phyloP scores from a whole-genome alignment of 441 rosid genomes.

The Eruca vesicaria region DNA sequence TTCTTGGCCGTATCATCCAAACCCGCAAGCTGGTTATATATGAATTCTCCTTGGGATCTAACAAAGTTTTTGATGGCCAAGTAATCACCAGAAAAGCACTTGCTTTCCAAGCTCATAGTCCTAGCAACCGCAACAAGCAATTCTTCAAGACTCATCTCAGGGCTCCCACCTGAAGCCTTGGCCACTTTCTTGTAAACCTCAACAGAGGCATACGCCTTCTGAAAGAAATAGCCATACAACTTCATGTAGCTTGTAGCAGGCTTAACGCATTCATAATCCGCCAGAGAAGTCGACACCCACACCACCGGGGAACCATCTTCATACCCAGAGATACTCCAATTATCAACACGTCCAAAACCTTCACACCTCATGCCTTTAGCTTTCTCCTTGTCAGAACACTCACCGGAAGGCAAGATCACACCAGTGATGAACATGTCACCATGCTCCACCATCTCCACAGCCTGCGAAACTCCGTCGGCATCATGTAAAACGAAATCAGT shows the following conservation, averaged over 20 bases:
- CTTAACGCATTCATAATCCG: conserved; percentile 70
- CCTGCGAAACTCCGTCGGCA: conserved; percentile 43
- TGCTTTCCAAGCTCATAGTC: conserved; percentile 53
- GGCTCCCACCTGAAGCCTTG: conserved; percentile 58
- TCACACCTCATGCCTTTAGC: conserved; percentile 50
- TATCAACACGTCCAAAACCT: conserved; percentile 64
- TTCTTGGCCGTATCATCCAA: conserved; percentile 64
- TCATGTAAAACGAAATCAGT: conserved; percentile 64
- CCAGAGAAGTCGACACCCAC: conserved; percentile 72
- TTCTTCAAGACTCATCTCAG: conserved; percentile 66
- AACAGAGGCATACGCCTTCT: conserved; percentile 62
- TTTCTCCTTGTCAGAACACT: conserved; percentile 41
- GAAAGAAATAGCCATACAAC: conserved; percentile 51
- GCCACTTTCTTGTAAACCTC: conserved; percentile 74
- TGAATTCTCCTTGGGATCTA: conserved; percentile 73
- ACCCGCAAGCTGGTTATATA: conserved; percentile 71
- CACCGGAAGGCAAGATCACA: conserved; percentile 58
- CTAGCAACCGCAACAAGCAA: conserved; percentile 72
- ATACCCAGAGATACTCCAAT: conserved; percentile 81
- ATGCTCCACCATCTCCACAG: conserved; percentile 80
- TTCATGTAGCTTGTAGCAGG: conserved; percentile 62
- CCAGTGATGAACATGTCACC: conserved; percentile 62
- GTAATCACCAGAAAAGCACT: conserved; percentile 49
- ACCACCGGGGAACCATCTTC: conserved; percentile 75
- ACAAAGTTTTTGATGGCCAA: conserved; percentile 64